phyloP scores from a whole-genome alignment of 1,284 basidiomycete species.

The Ceratobasidium sp. region DNA sequence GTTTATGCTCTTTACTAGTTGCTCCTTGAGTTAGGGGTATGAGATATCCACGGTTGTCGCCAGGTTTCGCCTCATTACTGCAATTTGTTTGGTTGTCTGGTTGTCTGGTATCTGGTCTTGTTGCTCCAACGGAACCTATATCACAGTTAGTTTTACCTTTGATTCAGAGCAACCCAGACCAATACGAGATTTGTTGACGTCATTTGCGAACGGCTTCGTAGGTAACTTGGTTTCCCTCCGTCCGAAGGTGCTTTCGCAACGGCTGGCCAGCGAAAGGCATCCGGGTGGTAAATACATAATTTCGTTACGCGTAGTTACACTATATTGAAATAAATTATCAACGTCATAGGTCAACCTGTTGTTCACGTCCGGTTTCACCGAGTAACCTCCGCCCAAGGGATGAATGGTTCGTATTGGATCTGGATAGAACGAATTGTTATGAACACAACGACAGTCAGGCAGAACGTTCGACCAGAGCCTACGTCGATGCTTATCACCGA shows the following conservation, averaged over 20 bases:
- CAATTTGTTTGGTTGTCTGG: no score
- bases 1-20: not conserved
- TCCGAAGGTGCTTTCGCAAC: constrained; percentile 62
- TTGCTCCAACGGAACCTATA: not conserved
- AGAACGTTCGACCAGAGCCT: constrained; percentile 54
- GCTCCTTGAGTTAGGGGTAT: constrained; percentile 4
- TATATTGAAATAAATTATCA: no score
- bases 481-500: constrained; percentile 60
- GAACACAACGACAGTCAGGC: constrained; percentile 44
- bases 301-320: not conserved
- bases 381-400: constrained; percentile 55
- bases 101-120: not conserved
- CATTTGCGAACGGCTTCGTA: constrained; percentile 2
- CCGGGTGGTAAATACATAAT: constrained; percentile 59
- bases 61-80: not conserved
- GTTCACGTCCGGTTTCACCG: constrained; percentile 62
- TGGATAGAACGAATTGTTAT: constrained; percentile 55
- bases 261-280: constrained; percentile 67
- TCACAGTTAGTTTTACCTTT: not conserved
- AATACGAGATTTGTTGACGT: not conserved
- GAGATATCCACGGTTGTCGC: not conserved
- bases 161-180: not conserved
- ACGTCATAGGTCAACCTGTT: constrained; percentile 57
- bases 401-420: constrained; percentile 62
- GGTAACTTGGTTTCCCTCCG: constrained; percentile 61